Evolutionary conservation across 2,329 filamentous ascomycete genomes (phyloP).

Genomic region (Didymella segeticola): DNA sequence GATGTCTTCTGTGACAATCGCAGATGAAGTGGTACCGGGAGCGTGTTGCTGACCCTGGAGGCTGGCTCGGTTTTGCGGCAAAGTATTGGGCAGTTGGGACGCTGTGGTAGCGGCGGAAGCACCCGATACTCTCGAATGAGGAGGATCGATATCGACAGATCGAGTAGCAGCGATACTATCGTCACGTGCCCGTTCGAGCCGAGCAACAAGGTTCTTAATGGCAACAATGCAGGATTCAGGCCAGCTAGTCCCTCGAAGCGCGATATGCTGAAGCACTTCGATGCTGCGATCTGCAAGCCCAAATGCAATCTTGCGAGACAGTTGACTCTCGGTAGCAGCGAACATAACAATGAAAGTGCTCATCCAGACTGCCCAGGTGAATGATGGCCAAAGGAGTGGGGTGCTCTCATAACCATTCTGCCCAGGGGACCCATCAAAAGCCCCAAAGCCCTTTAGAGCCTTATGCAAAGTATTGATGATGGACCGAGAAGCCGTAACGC

Average conservation of each 20-base stretch:
- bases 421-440: conserved; percentile 32
- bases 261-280: conserved; percentile 29
- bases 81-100: too few relatives aligned
- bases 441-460: conserved; percentile 29
- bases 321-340: conserved; percentile 29
- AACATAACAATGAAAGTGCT: conserved; percentile 32
- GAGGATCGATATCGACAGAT: neutral
- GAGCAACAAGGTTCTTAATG: conserved; percentile 26
- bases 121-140: neutral
- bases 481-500: conserved; percentile 32
- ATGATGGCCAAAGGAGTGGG: conserved; percentile 35
- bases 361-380: conserved; percentile 39
- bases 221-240: conserved; percentile 35
- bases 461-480: conserved; percentile 36
- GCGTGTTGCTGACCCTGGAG: neutral
- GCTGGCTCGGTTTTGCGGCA: too few relatives aligned
- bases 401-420: conserved; percentile 29
- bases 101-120: neutral
- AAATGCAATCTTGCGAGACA: conserved; percentile 25
- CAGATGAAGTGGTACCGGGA: neutral
- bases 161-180: neutral
- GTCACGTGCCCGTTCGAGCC: conserved; percentile 18
- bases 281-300: conserved; percentile 27
- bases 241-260: conserved; percentile 35
- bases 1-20: neutral